Conservation (phyloP, 176 grass and related monocot species). For the Oropetium thomaeum region DNA sequence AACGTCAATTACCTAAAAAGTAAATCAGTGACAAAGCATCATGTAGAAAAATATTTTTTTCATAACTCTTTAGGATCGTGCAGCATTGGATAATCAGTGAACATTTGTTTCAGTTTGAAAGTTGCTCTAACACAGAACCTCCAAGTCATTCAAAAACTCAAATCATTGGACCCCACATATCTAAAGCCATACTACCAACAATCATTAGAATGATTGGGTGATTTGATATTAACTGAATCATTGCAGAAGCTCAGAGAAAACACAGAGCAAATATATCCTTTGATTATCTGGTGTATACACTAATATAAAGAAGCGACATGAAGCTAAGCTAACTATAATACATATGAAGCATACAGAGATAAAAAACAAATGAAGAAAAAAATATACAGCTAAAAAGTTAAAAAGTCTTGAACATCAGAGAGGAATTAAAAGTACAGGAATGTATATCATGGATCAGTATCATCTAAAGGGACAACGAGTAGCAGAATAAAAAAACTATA, state of each 20-base stretch:
- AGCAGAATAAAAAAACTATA: neutral
- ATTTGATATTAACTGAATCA: neutral
- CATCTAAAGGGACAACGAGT: neutral
- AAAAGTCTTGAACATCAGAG: neutral
- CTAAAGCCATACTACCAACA: neutral
- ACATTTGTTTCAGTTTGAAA: slow-evolving; percentile 8
- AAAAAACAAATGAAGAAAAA: no score
- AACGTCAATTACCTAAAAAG: neutral
- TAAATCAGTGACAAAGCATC: neutral
- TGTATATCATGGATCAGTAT: neutral
- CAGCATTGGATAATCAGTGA: neutral
- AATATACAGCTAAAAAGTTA: neutral
- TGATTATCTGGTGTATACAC: neutral
- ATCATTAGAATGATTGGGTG: slow-evolving; percentile 8
- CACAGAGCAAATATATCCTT: neutral
- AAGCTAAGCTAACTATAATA: neutral
- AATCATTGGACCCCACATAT: neutral
- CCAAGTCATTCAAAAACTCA: slow-evolving; percentile 7
- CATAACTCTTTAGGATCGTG: neutral
- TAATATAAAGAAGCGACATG: neutral
- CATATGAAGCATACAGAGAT: neutral
- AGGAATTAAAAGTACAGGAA: neutral
- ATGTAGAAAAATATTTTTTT: neutral
- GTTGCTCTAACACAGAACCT: neutral
- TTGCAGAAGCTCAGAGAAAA: neutral